Conservation (phyloP, 2,329 filamentous ascomycete genomes). For the Neurospora sp. region DNA sequence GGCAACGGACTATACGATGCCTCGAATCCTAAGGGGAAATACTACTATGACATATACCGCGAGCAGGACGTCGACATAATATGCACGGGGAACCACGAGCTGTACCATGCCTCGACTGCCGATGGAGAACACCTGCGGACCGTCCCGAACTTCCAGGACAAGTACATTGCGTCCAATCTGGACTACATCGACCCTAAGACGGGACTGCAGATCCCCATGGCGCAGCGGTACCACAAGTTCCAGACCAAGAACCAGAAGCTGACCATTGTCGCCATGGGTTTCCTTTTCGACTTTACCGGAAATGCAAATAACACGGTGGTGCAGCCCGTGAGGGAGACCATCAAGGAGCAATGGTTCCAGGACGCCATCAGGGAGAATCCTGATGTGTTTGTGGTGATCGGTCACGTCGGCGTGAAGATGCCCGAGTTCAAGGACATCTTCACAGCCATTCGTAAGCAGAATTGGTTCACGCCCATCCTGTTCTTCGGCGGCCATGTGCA, state of each 20-base stretch:
- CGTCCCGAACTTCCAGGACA: constrained; percentile 70
- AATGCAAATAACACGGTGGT: constrained; percentile 90
- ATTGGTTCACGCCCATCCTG: constrained; percentile 76
- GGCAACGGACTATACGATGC: constrained; percentile 91
- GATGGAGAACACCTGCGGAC: constrained; percentile 70
- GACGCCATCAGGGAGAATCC: constrained; percentile 74
- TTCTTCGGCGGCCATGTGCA: constrained; percentile 90
- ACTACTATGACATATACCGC: constrained; percentile 78
- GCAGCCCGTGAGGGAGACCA: constrained; percentile 65
- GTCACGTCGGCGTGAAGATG: constrained; percentile 76
- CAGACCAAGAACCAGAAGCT: constrained; percentile 83
- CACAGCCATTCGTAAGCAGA: constrained; percentile 63
- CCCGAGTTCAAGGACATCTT: constrained; percentile 70
- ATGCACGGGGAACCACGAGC: constrained; percentile 87
- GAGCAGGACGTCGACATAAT: constrained; percentile 78
- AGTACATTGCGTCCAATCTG: constrained; percentile 84
- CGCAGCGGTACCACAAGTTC: constrained; percentile 78
- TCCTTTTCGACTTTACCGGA: constrained; percentile 85
- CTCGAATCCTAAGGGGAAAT: constrained; percentile 77
- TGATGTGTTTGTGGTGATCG: constrained; percentile 78
- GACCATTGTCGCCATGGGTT: constrained; percentile 79
- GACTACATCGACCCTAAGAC: constrained; percentile 72
- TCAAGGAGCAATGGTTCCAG: constrained; percentile 84
- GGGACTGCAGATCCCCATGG: constrained; percentile 63
- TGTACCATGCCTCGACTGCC: constrained; percentile 74